These are phyloP conservation scores for Gastrodia elata DNA, from an alignment of 106 monocot species.

Conservation along the genomic window DNA sequence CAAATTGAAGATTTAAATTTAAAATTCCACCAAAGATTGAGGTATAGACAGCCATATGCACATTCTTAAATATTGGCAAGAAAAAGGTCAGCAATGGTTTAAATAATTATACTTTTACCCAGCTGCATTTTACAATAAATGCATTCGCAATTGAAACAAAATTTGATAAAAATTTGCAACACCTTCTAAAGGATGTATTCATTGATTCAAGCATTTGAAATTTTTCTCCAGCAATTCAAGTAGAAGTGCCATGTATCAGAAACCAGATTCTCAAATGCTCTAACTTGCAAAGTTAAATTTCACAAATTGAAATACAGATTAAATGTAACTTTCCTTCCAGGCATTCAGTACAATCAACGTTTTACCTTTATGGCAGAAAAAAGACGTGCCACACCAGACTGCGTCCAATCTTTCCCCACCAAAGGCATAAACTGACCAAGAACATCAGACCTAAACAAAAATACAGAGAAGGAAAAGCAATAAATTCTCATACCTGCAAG, in stretches of 20 bases:
- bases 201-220: background rate
- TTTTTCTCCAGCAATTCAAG: background rate
- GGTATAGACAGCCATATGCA: too few species aligned
- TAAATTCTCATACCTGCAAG: background rate
- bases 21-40: too few species aligned
- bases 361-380: conserved; percentile 92
- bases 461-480: background rate
- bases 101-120: background rate
- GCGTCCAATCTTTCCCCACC: conserved; percentile 97
- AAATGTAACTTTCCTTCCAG: background rate
- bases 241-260: background rate
- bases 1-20: too few species aligned
- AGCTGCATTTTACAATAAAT: background rate
- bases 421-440: conserved; percentile 98
- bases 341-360: background rate
- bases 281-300: background rate
- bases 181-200: background rate
- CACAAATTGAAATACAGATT: background rate
- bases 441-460: conserved; percentile 81
- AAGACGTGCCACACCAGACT: conserved; percentile 88
- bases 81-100: conserved; percentile 1
- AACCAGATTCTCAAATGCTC: background rate
- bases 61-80: too few species aligned
- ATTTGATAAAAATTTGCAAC: background rate
- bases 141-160: background rate